These are phyloP conservation scores for Botryotinia calthae DNA, from an alignment of 2,329 filamentous ascomycete species.

Conservation along the genomic window DNA sequence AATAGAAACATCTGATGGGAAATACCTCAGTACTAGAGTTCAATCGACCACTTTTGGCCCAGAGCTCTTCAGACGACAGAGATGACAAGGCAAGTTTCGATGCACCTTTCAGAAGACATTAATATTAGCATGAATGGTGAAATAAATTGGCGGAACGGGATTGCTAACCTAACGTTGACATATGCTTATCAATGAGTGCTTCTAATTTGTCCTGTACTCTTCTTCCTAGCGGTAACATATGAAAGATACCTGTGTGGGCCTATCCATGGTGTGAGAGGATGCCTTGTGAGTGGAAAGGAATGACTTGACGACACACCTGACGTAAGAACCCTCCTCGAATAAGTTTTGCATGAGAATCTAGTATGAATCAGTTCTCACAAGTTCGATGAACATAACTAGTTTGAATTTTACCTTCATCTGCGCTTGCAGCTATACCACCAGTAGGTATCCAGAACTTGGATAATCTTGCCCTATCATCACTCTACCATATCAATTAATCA, in stretches of 20 bases:
- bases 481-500: conserved; percentile 43
- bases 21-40: conserved; percentile 69
- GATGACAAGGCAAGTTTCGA: conserved; percentile 81
- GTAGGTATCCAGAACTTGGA: conserved; percentile 80
- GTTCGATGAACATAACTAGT: no score
- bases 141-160: conserved; percentile 12
- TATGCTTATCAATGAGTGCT: conserved; percentile 80
- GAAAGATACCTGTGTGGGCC: conserved; percentile 88
- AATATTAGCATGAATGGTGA: neutral
- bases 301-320: conserved; percentile 51
- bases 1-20: neutral
- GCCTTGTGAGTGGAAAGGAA: neutral
- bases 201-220: conserved; percentile 89
- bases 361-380: conserved; percentile 20
- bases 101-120: conserved; percentile 51
- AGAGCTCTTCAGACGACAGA: conserved; percentile 79
- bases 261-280: conserved; percentile 39
- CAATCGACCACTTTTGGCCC: conserved; percentile 81
- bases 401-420: conserved; percentile 49
- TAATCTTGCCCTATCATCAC: conserved; percentile 57
- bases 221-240: conserved; percentile 82
- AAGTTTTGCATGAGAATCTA: conserved; percentile 66
- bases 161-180: conserved; percentile 65
- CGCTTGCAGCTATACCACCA: conserved; percentile 59
- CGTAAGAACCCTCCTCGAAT: conserved; percentile 70